Evolutionary conservation across 1,284 basidiomycete species (phyloP).

Genomic region (Cerioporus squamosus): DNA sequence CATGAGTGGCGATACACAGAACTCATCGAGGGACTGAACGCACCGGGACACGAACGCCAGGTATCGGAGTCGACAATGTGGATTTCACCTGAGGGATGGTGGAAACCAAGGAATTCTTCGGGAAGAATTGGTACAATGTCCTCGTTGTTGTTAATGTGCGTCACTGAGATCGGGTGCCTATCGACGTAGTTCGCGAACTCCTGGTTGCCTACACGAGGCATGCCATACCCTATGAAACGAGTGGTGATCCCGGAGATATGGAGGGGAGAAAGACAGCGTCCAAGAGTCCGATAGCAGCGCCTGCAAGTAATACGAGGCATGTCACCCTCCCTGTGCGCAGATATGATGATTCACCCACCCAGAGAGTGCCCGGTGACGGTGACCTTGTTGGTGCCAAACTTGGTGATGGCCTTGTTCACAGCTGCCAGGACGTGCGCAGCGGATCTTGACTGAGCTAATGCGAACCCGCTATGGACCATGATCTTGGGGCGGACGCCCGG

Average conservation of each 20-base stretch:
- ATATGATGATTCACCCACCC: slow-evolving; percentile 31
- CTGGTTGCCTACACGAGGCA: slow-evolving; percentile 69
- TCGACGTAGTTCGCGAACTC: slow-evolving; percentile 62
- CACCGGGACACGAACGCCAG: slow-evolving; percentile 44
- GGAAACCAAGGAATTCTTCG: slow-evolving; percentile 51
- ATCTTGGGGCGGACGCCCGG: slow-evolving; percentile 53
- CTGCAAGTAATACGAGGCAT: slow-evolving; percentile 19
- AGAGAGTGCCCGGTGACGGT: slow-evolving; percentile 46
- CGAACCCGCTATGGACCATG: slow-evolving; percentile 62
- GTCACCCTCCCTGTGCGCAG: no score
- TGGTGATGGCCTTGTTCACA: slow-evolving; percentile 37
- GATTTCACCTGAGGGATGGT: slow-evolving; percentile 62
- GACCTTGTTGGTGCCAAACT: slow-evolving; percentile 34
- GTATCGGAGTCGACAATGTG: slow-evolving; percentile 54
- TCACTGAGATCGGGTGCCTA: slow-evolving; percentile 33
- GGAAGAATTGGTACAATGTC: slow-evolving; percentile 34
- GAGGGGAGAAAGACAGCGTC: slow-evolving; percentile 50
- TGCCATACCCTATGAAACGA: slow-evolving; percentile 49
- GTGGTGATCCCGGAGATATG: slow-evolving; percentile 44
- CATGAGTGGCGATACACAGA: background rate
- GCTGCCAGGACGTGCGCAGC: slow-evolving; percentile 41
- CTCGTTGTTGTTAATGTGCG: slow-evolving; percentile 37
- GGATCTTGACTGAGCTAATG: slow-evolving; percentile 49
- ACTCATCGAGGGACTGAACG: background rate
- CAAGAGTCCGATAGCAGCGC: slow-evolving; percentile 51